phyloP scores from a whole-genome alignment of 1,284 basidiomycete genomes.

The Irpex sp. region DNA sequence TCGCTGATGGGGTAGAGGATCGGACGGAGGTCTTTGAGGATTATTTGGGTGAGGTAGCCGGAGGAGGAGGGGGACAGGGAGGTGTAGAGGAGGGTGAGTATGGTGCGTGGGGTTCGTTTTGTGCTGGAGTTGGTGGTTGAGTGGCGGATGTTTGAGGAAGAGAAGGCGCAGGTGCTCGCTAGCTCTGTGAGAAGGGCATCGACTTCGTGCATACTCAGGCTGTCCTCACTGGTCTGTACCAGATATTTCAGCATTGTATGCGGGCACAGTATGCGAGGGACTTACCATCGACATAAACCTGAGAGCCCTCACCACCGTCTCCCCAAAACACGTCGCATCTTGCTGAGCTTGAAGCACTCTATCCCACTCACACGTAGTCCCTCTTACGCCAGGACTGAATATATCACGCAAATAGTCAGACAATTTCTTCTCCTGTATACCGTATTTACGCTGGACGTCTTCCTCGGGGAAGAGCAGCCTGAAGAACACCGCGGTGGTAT shows the following conservation, averaged over 20 bases:
- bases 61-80: conserved; percentile 54
- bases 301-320: conserved; percentile 48
- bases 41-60: conserved; percentile 71
- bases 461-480: conserved; percentile 80
- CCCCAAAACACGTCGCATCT: conserved; percentile 57
- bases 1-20: conserved; percentile 58
- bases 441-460: conserved; percentile 64
- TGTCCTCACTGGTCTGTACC: conserved; percentile 19
- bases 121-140: conserved; percentile 26
- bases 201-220: conserved; percentile 43
- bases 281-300: conserved; percentile 30
- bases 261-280: conserved; percentile 2
- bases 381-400: conserved; percentile 29
- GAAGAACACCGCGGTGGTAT: conserved; percentile 52
- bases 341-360: conserved; percentile 15
- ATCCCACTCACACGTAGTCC: not conserved
- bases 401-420: conserved; percentile 46
- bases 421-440: conserved; percentile 69
- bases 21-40: conserved; percentile 78
- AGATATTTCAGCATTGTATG: no score
- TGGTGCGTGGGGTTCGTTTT: conserved; percentile 14
- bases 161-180: conserved; percentile 60
- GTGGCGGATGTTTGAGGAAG: conserved; percentile 31
- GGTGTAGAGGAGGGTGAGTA: conserved; percentile 51
- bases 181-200: conserved; percentile 69